These are phyloP conservation scores for Arthrobotrys musiformis DNA, from an alignment of 2,329 filamentous ascomycete species.

Conservation along the genomic window DNA sequence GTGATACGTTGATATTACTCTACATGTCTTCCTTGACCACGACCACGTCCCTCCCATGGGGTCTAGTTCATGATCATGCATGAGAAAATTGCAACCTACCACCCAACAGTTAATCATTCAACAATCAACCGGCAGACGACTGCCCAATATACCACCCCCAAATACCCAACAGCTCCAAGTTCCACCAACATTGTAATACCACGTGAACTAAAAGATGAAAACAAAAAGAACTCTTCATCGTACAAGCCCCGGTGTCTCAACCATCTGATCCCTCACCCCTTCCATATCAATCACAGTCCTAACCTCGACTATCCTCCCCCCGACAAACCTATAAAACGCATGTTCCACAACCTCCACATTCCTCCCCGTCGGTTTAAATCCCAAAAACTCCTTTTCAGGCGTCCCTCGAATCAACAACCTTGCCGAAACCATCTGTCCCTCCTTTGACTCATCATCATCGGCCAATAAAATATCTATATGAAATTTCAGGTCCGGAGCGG, in stretches of 20 bases:
- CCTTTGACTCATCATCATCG: conserved; percentile 12
- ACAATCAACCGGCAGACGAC: neutral
- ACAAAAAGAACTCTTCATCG: neutral
- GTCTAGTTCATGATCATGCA: no score
- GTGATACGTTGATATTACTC: no score
- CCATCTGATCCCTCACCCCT: conserved; percentile 34
- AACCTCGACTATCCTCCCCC: conserved; percentile 35
- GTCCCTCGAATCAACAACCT: conserved; percentile 36
- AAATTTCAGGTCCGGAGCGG: conserved; percentile 39
- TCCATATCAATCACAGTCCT: conserved; percentile 52
- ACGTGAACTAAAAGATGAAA: neutral
- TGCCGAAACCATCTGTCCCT: conserved; percentile 20
- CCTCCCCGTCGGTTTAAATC: conserved; percentile 23
- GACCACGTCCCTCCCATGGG: no score
- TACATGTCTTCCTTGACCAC: no score
- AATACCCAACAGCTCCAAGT: neutral
- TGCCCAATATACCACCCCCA: neutral
- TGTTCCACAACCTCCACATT: conserved; percentile 43
- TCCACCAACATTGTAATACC: neutral
- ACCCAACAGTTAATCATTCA: conserved; percentile 19
- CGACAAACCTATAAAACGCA: conserved; percentile 44
- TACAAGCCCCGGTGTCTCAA: neutral
- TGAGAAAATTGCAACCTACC: no score
- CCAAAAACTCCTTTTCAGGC: conserved; percentile 37
- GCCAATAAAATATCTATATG: conserved; percentile 28